phyloP scores from a whole-genome alignment of 208 protist species.

The Trypanosoma mega region DNA sequence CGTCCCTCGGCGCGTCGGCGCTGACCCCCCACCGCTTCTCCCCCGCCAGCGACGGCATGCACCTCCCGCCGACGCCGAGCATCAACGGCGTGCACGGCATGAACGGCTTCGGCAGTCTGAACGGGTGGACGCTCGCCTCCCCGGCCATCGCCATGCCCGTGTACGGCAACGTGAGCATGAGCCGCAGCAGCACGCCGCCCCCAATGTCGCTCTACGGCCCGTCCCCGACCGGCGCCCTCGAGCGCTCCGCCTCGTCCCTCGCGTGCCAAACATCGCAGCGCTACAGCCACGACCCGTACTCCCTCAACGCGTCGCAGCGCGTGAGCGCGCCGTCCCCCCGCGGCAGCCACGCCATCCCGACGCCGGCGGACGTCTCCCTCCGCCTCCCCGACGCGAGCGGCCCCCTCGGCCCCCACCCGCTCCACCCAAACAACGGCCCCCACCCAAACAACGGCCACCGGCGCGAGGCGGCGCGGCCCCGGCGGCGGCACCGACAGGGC shows the following conservation, averaged over 20 bases:
- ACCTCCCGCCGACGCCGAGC: neutral
- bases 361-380: neutral
- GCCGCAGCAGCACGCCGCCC: neutral
- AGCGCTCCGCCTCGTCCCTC: neutral
- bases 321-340: constrained; percentile 11
- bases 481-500: constrained; percentile 15
- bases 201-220: neutral
- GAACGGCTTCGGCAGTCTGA: constrained; percentile 1
- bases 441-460: neutral
- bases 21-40: neutral
- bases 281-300: constrained; percentile 32
- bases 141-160: constrained; percentile 2
- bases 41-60: neutral
- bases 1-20: neutral
- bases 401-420: too few relatives aligned
- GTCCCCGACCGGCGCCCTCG: neutral
- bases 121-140: neutral
- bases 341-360: neutral
- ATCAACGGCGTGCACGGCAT: neutral
- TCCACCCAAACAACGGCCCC: neutral
- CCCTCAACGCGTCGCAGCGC: constrained; percentile 20
- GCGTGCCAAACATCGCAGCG: constrained; percentile 1
- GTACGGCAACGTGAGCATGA: neutral
- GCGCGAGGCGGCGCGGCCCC: constrained; percentile 4
- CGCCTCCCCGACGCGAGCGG: neutral